phyloP scores from a whole-genome alignment of 2,329 filamentous ascomycete genomes.

The Domatiomyces globalis region DNA sequence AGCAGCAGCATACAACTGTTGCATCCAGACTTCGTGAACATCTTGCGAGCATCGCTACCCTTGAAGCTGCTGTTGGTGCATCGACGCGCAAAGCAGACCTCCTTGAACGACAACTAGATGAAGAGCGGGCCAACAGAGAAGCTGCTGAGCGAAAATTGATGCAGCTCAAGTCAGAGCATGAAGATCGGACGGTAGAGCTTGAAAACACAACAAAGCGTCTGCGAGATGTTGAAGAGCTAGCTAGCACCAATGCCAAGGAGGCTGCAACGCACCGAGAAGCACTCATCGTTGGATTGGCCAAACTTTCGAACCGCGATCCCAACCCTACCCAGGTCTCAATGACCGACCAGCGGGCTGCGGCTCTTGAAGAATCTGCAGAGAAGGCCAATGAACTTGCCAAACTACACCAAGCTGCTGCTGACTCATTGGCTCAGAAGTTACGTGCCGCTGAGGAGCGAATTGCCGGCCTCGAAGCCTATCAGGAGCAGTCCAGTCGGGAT shows the following conservation, averaged over 20 bases:
- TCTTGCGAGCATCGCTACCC: constrained; percentile 53
- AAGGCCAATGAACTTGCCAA: constrained; percentile 66
- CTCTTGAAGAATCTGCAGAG: constrained; percentile 67
- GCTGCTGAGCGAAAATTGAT: constrained; percentile 61
- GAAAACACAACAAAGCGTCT: constrained; percentile 60
- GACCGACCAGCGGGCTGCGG: constrained; percentile 44
- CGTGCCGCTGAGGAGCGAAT: constrained; percentile 91
- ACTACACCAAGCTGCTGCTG: constrained; percentile 79
- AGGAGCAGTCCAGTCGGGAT: constrained; percentile 91
- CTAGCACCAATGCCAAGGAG: constrained; percentile 75
- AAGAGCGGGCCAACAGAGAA: constrained; percentile 66
- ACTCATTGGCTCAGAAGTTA: constrained; percentile 73
- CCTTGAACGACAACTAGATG: constrained; percentile 66
- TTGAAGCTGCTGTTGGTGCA: constrained; percentile 64
- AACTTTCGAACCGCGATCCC: constrained; percentile 39
- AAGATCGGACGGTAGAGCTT: constrained; percentile 63
- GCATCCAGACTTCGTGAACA: constrained; percentile 56
- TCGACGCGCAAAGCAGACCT: constrained; percentile 63
- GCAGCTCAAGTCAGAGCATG: constrained; percentile 68
- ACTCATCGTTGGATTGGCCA: constrained; percentile 69
- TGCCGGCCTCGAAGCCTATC: constrained; percentile 88
- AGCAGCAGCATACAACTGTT: constrained; percentile 52
- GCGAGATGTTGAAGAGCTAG: constrained; percentile 73
- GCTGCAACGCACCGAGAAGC: constrained; percentile 72
- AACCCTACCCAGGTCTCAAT: constrained; percentile 35